Percentiles rank a stretch among this genome's conserved stretches.
These are phyloP conservation scores for Porcisia deanei DNA, from an alignment of 208 protist genomes.

Conservation along the genomic window DNA sequence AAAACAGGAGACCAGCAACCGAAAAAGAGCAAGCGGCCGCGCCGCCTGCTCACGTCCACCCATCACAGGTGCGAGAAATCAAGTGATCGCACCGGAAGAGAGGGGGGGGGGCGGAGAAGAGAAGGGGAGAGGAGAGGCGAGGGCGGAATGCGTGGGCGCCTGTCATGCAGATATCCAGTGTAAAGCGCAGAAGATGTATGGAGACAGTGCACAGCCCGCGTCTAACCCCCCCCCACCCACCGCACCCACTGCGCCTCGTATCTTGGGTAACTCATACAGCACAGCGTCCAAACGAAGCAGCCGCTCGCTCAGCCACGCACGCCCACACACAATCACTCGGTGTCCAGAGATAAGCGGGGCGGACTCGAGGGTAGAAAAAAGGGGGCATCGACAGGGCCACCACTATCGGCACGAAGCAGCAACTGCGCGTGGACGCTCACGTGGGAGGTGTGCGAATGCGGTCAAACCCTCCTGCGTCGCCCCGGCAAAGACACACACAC, in stretches of 20 bases:
- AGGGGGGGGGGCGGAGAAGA: background rate
- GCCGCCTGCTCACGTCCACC: too few species aligned
- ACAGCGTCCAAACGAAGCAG: background rate
- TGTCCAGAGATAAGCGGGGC: background rate
- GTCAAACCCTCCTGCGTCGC: background rate
- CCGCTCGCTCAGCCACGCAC: background rate
- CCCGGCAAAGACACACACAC: background rate
- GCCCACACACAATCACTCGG: background rate
- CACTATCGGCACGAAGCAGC: background rate
- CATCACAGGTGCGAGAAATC: too few species aligned
- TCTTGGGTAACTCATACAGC: background rate
- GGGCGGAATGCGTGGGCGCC: background rate
- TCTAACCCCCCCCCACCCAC: background rate
- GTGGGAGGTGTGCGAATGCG: background rate
- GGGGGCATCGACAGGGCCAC: background rate
- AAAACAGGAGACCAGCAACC: background rate
- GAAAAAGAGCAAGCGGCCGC: too few species aligned
- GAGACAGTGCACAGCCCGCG: background rate
- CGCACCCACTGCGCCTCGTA: too few species aligned
- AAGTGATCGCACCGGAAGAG: background rate
- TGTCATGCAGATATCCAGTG: too few species aligned
- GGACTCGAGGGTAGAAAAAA: background rate
- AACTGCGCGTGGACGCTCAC: background rate
- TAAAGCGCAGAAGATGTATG: background rate
- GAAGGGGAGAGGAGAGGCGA: background rate